These are phyloP conservation scores for Escovopsis sp. DNA, from an alignment of 2,329 filamentous ascomycete species.

Conservation along the genomic window DNA sequence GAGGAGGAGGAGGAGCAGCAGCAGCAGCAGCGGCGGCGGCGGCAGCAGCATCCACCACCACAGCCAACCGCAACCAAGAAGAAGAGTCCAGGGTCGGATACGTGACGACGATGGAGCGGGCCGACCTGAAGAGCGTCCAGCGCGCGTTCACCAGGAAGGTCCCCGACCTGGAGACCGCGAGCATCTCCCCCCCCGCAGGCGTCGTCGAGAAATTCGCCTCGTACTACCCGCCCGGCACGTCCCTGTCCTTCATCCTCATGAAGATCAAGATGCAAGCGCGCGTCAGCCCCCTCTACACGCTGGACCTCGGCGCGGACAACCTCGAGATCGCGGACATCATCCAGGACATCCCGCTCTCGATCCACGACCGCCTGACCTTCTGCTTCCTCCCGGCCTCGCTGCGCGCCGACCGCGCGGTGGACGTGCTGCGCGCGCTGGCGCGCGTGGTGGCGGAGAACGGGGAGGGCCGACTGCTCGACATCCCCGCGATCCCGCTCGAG, in stretches of 20 bases:
- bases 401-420: conserved; percentile 29
- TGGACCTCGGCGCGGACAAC: conserved; percentile 43
- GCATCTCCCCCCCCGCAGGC: conserved; percentile 54
- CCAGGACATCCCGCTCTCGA: conserved; percentile 52
- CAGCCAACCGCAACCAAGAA: too few species aligned
- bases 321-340: conserved; percentile 59
- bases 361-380: conserved; percentile 62
- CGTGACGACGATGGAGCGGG: conserved; percentile 62
- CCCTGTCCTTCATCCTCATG: conserved; percentile 68
- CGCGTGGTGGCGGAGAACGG: conserved; percentile 51
- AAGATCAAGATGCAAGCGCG: conserved; percentile 56
- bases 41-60: too few species aligned
- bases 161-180: conserved; percentile 52
- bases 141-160: conserved; percentile 48
- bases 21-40: too few species aligned
- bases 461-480: conserved; percentile 54
- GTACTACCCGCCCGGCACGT: conserved; percentile 68
- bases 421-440: conserved; percentile 49
- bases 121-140: conserved; percentile 49
- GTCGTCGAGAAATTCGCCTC: conserved; percentile 62
- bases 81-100: conserved; percentile 45
- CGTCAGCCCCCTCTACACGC: conserved; percentile 49
- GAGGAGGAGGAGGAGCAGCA: too few species aligned
- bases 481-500: conserved; percentile 56
- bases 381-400: conserved; percentile 52